Evolutionary conservation across 768 basidiomycete genomes (phyloP).

Genomic region (Suillus placidus): DNA sequence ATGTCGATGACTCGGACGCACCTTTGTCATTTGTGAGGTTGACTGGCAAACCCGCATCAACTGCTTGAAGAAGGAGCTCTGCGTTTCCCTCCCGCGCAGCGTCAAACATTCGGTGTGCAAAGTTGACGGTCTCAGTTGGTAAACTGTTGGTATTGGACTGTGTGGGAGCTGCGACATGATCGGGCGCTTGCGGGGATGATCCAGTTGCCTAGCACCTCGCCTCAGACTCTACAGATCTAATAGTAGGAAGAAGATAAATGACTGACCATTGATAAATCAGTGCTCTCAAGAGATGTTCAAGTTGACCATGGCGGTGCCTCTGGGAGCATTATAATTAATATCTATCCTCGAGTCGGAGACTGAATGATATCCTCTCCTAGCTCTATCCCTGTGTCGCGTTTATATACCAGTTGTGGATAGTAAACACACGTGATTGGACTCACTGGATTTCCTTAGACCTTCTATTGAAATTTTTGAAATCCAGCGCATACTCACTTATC

Average conservation of each 20-base stretch:
- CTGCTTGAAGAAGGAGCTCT: constrained; percentile 54
- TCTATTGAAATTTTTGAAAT: too few relatives aligned
- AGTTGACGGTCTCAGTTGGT: constrained; percentile 43
- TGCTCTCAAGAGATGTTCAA: too few relatives aligned
- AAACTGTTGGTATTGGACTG: constrained; percentile 20
- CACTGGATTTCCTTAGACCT: too few relatives aligned
- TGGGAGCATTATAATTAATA: too few relatives aligned
- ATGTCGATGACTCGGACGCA: constrained; percentile 23
- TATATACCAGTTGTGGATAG: too few relatives aligned
- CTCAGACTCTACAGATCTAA: neutral
- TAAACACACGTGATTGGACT: too few relatives aligned
- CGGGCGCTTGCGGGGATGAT: neutral
- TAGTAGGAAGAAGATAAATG: neutral
- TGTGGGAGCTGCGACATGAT: neutral
- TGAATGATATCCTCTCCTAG: too few relatives aligned
- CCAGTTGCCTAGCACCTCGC: constrained; percentile 6
- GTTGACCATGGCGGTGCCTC: too few relatives aligned
- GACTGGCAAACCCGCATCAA: constrained; percentile 69
- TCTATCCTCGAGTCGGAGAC: too few relatives aligned
- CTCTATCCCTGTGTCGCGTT: too few relatives aligned
- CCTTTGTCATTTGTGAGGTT: constrained; percentile 78
- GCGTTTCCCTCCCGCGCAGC: constrained; percentile 65
- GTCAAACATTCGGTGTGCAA: constrained; percentile 74
- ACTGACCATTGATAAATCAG: neutral
- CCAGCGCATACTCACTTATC: too few relatives aligned